These are phyloP conservation scores for Bruguiera parviflora DNA, from an alignment of 345 rosid genomes.

Conservation along the genomic window DNA sequence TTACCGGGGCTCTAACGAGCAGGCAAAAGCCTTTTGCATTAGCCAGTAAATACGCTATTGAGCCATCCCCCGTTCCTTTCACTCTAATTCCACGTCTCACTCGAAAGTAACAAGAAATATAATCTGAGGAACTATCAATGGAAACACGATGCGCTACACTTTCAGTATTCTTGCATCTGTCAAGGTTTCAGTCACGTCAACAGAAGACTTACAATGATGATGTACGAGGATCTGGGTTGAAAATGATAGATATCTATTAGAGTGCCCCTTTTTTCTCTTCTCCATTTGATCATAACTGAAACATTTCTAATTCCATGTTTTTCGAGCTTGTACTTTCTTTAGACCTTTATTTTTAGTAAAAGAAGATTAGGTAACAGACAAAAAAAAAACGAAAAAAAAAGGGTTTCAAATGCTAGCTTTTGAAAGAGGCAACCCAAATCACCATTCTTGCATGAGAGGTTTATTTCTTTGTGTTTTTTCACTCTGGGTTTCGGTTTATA, in stretches of 20 bases:
- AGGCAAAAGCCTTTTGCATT: too few relatives aligned
- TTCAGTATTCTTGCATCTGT: constrained; percentile 1
- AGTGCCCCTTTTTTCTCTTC: background rate
- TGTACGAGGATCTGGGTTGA: constrained; percentile 22
- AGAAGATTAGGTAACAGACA: background rate
- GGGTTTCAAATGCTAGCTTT: background rate
- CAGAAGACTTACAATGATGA: constrained; percentile 11
- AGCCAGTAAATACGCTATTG: too few relatives aligned
- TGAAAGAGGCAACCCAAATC: constrained; percentile 1
- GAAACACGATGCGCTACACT: too few relatives aligned
- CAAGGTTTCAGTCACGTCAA: constrained; percentile 1
- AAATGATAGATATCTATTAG: constrained; percentile 21
- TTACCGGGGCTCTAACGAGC: too few relatives aligned
- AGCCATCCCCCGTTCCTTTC: too few relatives aligned
- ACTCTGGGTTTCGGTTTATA: background rate
- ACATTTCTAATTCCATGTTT: constrained; percentile 4
- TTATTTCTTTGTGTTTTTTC: background rate
- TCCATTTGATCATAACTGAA: constrained; percentile 8
- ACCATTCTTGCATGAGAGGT: background rate
- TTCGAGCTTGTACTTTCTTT: background rate
- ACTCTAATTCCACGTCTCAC: too few relatives aligned
- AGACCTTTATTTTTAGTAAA: background rate
- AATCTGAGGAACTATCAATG: too few relatives aligned
- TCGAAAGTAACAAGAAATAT: too few relatives aligned
- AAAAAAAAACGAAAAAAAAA: background rate